Evolutionary conservation across 441 rosid genomes (phyloP).

Genomic region (Adansonia gregorii): DNA sequence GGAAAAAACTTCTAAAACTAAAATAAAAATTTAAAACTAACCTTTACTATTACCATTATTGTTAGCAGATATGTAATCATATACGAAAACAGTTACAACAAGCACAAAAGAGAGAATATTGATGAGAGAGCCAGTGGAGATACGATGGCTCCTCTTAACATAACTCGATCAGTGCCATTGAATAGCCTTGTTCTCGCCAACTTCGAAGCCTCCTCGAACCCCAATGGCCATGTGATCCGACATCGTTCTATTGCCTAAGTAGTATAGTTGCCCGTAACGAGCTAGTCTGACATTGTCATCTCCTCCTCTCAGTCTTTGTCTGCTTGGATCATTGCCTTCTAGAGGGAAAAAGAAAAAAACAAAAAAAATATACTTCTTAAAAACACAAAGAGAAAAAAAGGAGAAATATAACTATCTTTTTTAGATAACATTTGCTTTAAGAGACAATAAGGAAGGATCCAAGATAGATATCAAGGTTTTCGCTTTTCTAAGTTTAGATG

Average conservation of each 20-base stretch:
- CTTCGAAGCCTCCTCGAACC: slow-evolving; percentile 40
- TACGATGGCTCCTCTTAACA: slow-evolving; percentile 52
- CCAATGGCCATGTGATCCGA: slow-evolving; percentile 64
- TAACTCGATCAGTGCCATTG: slow-evolving; percentile 70
- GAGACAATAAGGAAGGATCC: slow-evolving; percentile 19
- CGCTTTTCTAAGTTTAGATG: background rate
- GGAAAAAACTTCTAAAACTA: background rate
- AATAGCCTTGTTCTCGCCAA: slow-evolving; percentile 39
- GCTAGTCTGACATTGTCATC: slow-evolving; percentile 64
- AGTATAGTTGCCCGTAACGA: slow-evolving; percentile 75
- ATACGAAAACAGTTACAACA: slow-evolving; percentile 61
- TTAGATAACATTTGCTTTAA: background rate
- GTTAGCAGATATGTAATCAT: slow-evolving; percentile 58
- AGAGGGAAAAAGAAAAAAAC: background rate
- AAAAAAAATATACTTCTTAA: background rate
- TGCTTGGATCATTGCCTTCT: slow-evolving; percentile 1
- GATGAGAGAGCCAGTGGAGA: slow-evolving; percentile 51
- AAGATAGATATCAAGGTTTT: background rate
- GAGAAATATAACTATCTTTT: too few species aligned
- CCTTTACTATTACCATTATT: slow-evolving; percentile 42
- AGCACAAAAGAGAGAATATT: slow-evolving; percentile 60
- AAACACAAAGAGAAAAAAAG: too few species aligned
- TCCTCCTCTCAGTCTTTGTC: background rate
- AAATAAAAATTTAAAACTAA: slow-evolving; percentile 19
- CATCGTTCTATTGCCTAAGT: slow-evolving; percentile 51